Evolutionary conservation across 176 grass and related monocot species (phyloP), one percentile per base, ranked within the genome.

Genomic region (Triticum dicoccoides): DNA sequence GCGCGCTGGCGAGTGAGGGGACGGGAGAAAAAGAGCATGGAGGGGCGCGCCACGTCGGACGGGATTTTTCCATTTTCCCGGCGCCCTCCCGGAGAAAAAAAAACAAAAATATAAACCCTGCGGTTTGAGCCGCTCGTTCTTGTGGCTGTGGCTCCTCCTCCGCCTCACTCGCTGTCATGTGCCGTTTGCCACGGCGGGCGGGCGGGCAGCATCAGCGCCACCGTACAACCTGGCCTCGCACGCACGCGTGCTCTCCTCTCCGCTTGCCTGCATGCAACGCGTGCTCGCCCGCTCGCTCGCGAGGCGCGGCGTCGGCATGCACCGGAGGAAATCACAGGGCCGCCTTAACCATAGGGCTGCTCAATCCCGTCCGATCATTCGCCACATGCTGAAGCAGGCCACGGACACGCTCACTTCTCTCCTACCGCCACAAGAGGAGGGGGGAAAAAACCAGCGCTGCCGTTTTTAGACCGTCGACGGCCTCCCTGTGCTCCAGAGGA

Each of bases 121-220:
- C 23, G 30, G 63, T 10, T 63, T 49, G 77, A 77, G 82, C 91
- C 87, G 82, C 69, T 86, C 54, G 69, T 93, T 91, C 91, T 92
- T 69, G 94, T 96, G 94, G 94, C 87, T 96, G 27, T 27, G 87
- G 79, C 80, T 88, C n/a, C 77, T 83, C 86, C 90, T 39, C 87
- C 82, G 73, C 52, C 6, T 74, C 30, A 15, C 39, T 89, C 86
- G 70, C 25, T 81, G 62, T 87, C 88, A 76, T 56, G 80, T 54
- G 81, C 41, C 71, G 24, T 45, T 74, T 47, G 17, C 10, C 39
- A 73, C 35, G 68, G 34, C 68, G 13, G 47, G 3, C 13, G 13
- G 54, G 17, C 6, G 2, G 54, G 17, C 6, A 0, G 12, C 12
- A 15, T 2, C 10, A 65, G 24, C 32, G 18, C 15, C 67, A 73